phyloP scores from a whole-genome alignment of 768 basidiomycete genomes.

The Daedaleopsis sinensis region DNA sequence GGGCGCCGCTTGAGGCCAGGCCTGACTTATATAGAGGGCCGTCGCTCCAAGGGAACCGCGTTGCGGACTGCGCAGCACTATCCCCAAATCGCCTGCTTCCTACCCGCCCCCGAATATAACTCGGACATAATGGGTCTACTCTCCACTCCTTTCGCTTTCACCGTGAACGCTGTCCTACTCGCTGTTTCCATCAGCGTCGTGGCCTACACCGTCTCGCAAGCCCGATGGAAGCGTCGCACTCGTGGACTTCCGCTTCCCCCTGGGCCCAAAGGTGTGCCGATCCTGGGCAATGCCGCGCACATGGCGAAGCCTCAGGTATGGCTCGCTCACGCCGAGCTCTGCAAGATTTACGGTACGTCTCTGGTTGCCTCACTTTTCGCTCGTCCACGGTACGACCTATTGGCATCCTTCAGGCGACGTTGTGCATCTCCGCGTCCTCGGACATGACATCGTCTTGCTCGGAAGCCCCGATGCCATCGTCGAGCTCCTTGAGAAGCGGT shows the following conservation, averaged over 20 bases:
- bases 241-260: constrained; percentile 24
- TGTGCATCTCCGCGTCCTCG: constrained; percentile 20
- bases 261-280: constrained; percentile 25
- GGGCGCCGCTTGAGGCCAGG: too few relatives aligned
- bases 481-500: constrained; percentile 27
- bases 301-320: constrained; percentile 24
- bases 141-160: background rate
- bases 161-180: background rate
- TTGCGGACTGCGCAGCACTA: too few relatives aligned
- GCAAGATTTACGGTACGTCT: constrained; percentile 24
- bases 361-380: too few relatives aligned
- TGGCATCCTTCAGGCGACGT: constrained; percentile 14
- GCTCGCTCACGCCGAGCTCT: constrained; percentile 23
- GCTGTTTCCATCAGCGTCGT: background rate
- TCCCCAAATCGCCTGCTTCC: too few relatives aligned
- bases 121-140: too few relatives aligned
- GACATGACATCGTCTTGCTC: constrained; percentile 19
- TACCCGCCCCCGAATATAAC: too few relatives aligned
- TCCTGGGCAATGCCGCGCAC: constrained; percentile 28
- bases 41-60: too few relatives aligned
- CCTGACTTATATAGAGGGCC: too few relatives aligned
- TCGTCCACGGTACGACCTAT: too few relatives aligned
- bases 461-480: constrained; percentile 6
- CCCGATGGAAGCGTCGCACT: background rate
- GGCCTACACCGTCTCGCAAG: background rate